Conservation (phyloP, 2,329 filamentous ascomycete species). For the Cylindrodendrum hubeiense region DNA sequence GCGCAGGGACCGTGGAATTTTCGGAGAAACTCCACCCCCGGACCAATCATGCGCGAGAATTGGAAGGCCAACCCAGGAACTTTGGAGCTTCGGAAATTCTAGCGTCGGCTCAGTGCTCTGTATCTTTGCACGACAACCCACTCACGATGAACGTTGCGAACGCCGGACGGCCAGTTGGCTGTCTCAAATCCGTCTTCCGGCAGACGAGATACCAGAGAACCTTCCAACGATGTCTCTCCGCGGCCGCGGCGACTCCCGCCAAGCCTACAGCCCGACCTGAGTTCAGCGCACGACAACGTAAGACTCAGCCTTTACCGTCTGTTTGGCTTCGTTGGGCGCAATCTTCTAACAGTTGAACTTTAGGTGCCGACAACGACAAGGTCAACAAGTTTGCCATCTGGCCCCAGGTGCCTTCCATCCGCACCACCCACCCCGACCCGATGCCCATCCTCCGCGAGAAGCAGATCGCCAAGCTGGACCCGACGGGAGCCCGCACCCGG, state of each 20-base stretch:
- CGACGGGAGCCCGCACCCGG: slow-evolving; percentile 82
- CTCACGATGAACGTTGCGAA: slow-evolving; percentile 71
- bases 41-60: slow-evolving; percentile 52
- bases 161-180: slow-evolving; percentile 75
- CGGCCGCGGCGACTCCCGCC: slow-evolving; percentile 45
- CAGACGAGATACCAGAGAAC: slow-evolving; percentile 65
- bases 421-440: slow-evolving; percentile 72
- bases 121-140: slow-evolving; percentile 38
- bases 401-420: slow-evolving; percentile 67
- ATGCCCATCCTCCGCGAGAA: slow-evolving; percentile 74
- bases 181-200: slow-evolving; percentile 75
- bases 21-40: slow-evolving; percentile 48
- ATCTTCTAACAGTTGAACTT: slow-evolving; percentile 27
- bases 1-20: slow-evolving; percentile 28
- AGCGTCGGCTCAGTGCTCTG: slow-evolving; percentile 34
- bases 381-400: slow-evolving; percentile 63
- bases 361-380: slow-evolving; percentile 52
- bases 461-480: slow-evolving; percentile 84
- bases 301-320: slow-evolving; percentile 25
- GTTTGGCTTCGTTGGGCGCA: background rate
- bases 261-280: slow-evolving; percentile 38
- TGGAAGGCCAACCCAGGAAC: slow-evolving; percentile 24
- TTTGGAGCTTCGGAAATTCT: slow-evolving; percentile 45
- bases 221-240: slow-evolving; percentile 62
- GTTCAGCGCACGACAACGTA: slow-evolving; percentile 53